phyloP scores from a whole-genome alignment of 1,284 basidiomycete species.

The Meripilus lineatus region DNA sequence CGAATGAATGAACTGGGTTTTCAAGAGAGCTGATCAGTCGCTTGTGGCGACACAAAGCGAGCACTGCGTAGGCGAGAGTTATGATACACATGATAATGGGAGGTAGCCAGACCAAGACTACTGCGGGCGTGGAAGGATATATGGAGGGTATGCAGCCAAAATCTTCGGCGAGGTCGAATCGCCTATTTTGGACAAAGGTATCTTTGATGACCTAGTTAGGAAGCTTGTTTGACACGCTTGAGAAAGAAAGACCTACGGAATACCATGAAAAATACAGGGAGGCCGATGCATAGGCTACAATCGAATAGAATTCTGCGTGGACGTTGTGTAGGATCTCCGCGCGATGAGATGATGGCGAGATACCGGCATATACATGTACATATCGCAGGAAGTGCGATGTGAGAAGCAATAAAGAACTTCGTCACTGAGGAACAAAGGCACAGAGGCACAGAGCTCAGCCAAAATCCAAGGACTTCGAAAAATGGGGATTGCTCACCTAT shows the following conservation, averaged over 20 bases:
- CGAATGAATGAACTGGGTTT: slow-evolving; percentile 23
- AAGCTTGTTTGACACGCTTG: slow-evolving; percentile 3
- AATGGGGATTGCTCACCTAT: slow-evolving; percentile 32
- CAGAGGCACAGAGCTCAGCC: slow-evolving; percentile 1
- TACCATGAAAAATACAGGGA: slow-evolving; percentile 52
- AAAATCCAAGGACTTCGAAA: not conserved
- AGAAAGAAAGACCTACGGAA: slow-evolving; percentile 43
- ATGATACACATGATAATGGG: slow-evolving; percentile 43
- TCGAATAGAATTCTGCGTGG: slow-evolving; percentile 40
- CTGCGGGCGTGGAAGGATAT: slow-evolving; percentile 45
- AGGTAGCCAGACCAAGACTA: slow-evolving; percentile 55
- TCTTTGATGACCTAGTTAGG: slow-evolving; percentile 37
- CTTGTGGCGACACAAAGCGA: slow-evolving; percentile 25
- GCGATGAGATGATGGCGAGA: slow-evolving; percentile 22
- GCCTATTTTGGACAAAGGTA: slow-evolving; percentile 58
- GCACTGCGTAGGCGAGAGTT: slow-evolving; percentile 39
- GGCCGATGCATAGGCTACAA: slow-evolving; percentile 42
- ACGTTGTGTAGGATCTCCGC: slow-evolving; percentile 25
- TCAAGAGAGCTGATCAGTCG: slow-evolving; percentile 27
- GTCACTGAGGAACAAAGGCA: slow-evolving; percentile 27
- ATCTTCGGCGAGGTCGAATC: slow-evolving; percentile 61
- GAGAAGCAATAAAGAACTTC: slow-evolving; percentile 37
- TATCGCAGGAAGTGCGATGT: slow-evolving; percentile 43
- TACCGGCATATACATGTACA: slow-evolving; percentile 42
- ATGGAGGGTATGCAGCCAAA: slow-evolving; percentile 61